Evolutionary conservation across 176 grass and related monocot species (phyloP).

Genomic region (Lolium perenne): DNA sequence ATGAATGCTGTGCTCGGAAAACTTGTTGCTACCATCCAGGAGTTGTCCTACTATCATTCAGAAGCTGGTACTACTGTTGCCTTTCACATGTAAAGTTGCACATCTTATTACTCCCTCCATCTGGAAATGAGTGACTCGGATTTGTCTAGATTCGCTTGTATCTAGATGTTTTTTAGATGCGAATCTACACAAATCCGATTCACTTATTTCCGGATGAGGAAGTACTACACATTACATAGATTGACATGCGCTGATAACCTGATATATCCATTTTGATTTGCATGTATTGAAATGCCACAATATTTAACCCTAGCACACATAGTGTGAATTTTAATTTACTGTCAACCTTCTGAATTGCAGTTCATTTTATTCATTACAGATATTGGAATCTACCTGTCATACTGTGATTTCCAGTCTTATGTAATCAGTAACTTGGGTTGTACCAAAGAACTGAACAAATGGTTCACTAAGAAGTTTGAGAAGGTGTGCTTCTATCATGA

Average conservation of each 20-base stretch:
- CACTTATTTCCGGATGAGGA: too few relatives aligned
- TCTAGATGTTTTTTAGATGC: too few relatives aligned
- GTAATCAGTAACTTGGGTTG: conserved; percentile 41
- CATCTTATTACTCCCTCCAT: conserved; percentile 11
- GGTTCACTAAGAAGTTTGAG: conserved; percentile 63
- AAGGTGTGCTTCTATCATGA: conserved; percentile 45
- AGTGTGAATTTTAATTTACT: not conserved
- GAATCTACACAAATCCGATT: too few relatives aligned
- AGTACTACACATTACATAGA: conserved; percentile 14
- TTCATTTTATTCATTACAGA: conserved; percentile 46
- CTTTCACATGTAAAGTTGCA: conserved; percentile 32
- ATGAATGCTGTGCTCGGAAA: conserved; percentile 58
- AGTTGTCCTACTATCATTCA: conserved; percentile 61
- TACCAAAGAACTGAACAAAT: conserved; percentile 47
- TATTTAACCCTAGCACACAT: not conserved
- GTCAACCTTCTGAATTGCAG: conserved; percentile 27
- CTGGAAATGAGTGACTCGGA: too few relatives aligned
- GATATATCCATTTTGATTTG: conserved; percentile 32
- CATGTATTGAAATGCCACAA: conserved; percentile 23
- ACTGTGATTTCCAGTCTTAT: conserved; percentile 50
- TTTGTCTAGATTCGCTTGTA: too few relatives aligned
- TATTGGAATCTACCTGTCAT: conserved; percentile 53
- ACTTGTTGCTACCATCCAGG: conserved; percentile 54
- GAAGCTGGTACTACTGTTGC: conserved; percentile 48
- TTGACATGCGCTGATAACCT: conserved; percentile 14